These are phyloP conservation scores for Tolypocladium ophioglossoides DNA, from an alignment of 2,329 filamentous ascomycete genomes.

Conservation along the genomic window DNA sequence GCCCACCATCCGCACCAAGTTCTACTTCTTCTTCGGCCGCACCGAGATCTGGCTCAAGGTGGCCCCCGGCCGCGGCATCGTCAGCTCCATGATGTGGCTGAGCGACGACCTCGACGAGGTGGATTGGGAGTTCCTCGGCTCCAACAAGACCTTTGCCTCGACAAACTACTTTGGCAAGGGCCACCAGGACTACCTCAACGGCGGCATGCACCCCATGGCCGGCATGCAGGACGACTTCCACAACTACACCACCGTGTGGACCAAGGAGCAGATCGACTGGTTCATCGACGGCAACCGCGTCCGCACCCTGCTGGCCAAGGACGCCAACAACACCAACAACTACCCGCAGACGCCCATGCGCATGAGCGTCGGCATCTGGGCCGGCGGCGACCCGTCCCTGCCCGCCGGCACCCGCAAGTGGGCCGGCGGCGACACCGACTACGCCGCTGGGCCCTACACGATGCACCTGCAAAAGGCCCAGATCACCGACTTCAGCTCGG, in stretches of 20 bases:
- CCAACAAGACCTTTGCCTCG: conserved; percentile 50
- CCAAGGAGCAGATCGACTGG: conserved; percentile 53
- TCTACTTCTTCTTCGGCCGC: conserved; percentile 79
- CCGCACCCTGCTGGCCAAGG: conserved; percentile 50
- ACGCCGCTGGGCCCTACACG: conserved; percentile 52
- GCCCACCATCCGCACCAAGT: conserved; percentile 67
- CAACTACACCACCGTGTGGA: conserved; percentile 72
- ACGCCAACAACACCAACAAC: conserved; percentile 50
- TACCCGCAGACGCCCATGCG: conserved; percentile 73
- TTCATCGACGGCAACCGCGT: conserved; percentile 58
- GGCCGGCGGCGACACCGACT: conserved; percentile 62
- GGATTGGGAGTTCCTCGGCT: conserved; percentile 75
- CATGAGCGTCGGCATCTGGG: conserved; percentile 56
- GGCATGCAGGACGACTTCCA: conserved; percentile 52
- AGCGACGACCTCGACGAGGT: conserved; percentile 81
- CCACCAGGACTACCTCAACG: conserved; percentile 50
- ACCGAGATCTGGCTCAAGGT: conserved; percentile 72
- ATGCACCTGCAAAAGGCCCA: conserved; percentile 59
- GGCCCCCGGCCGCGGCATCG: conserved; percentile 61
- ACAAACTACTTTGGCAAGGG: conserved; percentile 79
- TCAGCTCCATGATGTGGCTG: conserved; percentile 74
- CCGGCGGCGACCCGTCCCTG: conserved; percentile 47
- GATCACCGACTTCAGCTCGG: conserved; percentile 48
- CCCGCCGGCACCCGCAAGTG: conserved; percentile 50
- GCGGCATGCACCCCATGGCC: conserved; percentile 44